These are phyloP conservation scores for Coemansia sp. DNA, from an alignment of 192 early-diverging fungal species.

Conservation along the genomic window DNA sequence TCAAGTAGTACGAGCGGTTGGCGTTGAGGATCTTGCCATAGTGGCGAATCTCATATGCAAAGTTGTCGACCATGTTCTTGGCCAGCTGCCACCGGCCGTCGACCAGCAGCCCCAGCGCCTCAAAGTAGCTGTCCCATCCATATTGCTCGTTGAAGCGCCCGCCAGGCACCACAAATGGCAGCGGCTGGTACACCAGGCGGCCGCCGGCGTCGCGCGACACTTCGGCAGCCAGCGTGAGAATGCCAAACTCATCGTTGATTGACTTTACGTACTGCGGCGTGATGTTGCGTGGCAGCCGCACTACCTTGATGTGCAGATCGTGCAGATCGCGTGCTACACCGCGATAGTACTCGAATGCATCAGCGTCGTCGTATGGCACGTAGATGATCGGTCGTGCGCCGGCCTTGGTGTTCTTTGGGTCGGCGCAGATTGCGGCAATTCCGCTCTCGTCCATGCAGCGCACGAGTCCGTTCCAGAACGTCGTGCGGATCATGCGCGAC, in stretches of 20 bases:
- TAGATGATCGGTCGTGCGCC: slow-evolving; percentile 88
- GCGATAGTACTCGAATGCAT: slow-evolving; percentile 78
- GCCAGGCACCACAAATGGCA: slow-evolving; percentile 96
- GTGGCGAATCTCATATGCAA: slow-evolving; percentile 94
- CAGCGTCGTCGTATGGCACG: slow-evolving; percentile 79
- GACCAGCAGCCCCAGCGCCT: slow-evolving; percentile 79
- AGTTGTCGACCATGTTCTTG: slow-evolving; percentile 96
- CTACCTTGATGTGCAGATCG: slow-evolving; percentile 75
- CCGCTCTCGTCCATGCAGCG: slow-evolving; percentile 80
- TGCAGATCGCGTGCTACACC: slow-evolving; percentile 62
- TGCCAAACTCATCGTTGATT: slow-evolving; percentile 86
- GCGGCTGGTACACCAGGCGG: slow-evolving; percentile 60
- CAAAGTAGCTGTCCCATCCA: slow-evolving; percentile 98
- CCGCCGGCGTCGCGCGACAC: slow-evolving; percentile 55
- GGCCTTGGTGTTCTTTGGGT: slow-evolving; percentile 83
- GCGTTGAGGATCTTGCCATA: slow-evolving; percentile 99
- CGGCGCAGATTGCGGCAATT: slow-evolving; percentile 85
- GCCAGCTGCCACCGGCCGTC: slow-evolving; percentile 86
- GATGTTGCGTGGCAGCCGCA: slow-evolving; percentile 80
- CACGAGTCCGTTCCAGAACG: slow-evolving; percentile 98
- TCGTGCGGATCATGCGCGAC: slow-evolving; percentile 82
- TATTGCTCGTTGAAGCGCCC: slow-evolving; percentile 99
- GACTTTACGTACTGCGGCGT: slow-evolving; percentile 88
- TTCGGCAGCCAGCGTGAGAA: slow-evolving; percentile 74
- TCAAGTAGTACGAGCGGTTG: slow-evolving; percentile 95